Evolutionary conservation across 2,329 filamentous ascomycete species (phyloP).

Genomic region (Aureobasidium sp.): DNA sequence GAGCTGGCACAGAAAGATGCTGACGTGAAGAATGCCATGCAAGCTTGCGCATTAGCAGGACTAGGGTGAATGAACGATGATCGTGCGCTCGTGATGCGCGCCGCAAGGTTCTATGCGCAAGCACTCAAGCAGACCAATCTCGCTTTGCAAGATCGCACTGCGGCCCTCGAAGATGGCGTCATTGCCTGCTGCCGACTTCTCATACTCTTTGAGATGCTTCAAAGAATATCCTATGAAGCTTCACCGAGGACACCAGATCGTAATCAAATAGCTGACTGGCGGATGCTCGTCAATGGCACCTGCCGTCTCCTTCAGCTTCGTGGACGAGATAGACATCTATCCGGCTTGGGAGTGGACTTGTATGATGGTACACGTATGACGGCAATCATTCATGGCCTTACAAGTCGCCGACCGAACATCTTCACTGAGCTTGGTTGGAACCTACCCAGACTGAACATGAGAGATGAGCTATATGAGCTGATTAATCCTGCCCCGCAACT

Average conservation of each 20-base stretch:
- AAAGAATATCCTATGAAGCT: not conserved
- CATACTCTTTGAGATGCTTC: not conserved
- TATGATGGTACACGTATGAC: not conserved
- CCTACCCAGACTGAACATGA: not conserved
- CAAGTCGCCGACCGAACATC: not conserved
- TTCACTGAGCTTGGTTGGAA: not conserved
- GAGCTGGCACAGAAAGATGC: not conserved
- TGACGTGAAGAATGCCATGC: not conserved
- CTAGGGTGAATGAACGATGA: not conserved
- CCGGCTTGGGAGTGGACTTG: not conserved
- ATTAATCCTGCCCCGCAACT: not conserved
- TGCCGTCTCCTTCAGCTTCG: conserved; percentile 3
- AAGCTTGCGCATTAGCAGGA: not conserved
- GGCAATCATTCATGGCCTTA: not conserved
- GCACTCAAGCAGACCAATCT: not conserved
- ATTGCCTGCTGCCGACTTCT: not conserved
- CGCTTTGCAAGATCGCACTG: not conserved
- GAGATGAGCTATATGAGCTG: not conserved
- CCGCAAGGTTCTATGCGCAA: not conserved
- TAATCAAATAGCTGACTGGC: not conserved
- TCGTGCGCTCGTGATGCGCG: not conserved
- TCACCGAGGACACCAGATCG: not conserved
- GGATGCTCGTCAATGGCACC: not conserved
- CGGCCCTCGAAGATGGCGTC: not conserved
- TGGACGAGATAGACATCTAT: not conserved